A percentile compares a stretch with the other conserved stretches of the same genome.
These are phyloP conservation scores for Cicer bijugum DNA, from an alignment of 306 rosid genomes.

Conservation along the genomic window DNA sequence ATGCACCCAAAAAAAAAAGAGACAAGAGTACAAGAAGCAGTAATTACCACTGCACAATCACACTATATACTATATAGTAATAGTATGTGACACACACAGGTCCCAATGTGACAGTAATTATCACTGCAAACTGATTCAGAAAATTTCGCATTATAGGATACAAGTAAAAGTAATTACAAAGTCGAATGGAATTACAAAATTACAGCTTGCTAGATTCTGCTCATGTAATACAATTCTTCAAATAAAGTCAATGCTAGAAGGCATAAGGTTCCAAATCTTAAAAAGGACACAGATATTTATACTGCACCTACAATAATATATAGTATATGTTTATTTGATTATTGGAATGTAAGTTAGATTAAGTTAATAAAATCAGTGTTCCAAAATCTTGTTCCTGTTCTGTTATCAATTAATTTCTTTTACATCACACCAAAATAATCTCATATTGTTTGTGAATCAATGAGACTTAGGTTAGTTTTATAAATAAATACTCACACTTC, in stretches of 20 bases:
- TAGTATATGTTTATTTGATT: too few species aligned
- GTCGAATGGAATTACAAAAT: constrained; percentile 9
- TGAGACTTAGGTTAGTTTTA: too few species aligned
- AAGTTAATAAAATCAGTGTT: not conserved
- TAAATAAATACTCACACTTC: too few species aligned
- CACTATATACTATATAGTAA: too few species aligned
- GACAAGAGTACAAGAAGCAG: not conserved
- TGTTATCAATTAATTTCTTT: too few species aligned
- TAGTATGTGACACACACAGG: not conserved
- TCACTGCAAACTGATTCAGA: not conserved
- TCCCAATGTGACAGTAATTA: constrained; percentile 16
- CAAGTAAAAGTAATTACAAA: not conserved
- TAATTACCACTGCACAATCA: not conserved
- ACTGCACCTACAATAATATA: constrained; percentile 7
- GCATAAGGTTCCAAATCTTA: constrained; percentile 21
- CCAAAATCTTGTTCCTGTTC: too few species aligned
- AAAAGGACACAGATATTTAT: not conserved
- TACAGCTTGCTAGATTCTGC: constrained; percentile 36
- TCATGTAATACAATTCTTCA: not conserved
- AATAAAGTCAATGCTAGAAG: not conserved
- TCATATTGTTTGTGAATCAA: too few species aligned
- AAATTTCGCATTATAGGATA: constrained; percentile 1
- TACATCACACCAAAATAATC: too few species aligned
- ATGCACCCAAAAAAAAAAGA: not conserved
- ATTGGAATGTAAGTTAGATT: not conserved